Conservation (phyloP, 768 basidiomycete genomes). For the Hericium erinaceus region DNA sequence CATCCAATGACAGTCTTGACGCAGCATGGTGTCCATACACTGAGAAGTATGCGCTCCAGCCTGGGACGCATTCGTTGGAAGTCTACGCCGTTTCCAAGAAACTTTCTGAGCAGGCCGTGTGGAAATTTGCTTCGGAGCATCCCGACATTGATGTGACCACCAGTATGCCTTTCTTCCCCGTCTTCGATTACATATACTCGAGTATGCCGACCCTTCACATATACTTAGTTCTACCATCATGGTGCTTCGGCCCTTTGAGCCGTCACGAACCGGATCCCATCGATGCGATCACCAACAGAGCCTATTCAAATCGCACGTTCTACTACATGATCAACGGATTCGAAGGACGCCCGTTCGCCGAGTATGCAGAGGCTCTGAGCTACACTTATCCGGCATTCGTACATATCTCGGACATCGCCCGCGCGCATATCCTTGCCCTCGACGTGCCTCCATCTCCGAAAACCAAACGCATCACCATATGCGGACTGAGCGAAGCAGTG, state of each 20-base stretch:
- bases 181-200: background rate
- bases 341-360: slow-evolving; percentile 5
- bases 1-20: background rate
- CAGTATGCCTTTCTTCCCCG: background rate
- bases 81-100: background rate
- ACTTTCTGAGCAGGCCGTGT: background rate
- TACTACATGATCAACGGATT: slow-evolving; percentile 15
- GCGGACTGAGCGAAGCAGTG: slow-evolving; percentile 16
- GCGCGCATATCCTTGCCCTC: slow-evolving; percentile 19
- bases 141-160: slow-evolving; percentile 1
- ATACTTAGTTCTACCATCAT: slow-evolving; percentile 23
- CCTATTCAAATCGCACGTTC: slow-evolving; percentile 16
- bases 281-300: background rate
- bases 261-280: slow-evolving; percentile 10
- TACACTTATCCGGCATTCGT: slow-evolving; percentile 13
- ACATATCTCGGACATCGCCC: slow-evolving; percentile 22
- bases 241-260: slow-evolving; percentile 19
- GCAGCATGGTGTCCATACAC: background rate
- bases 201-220: background rate
- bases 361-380: slow-evolving; percentile 1
- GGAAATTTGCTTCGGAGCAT: background rate
- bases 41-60: background rate
- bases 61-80: background rate
- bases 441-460: background rate
- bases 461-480: slow-evolving; percentile 17